Percentiles rank a stretch among this genome's conserved stretches.
Conservation (phyloP, 345 rosid species). For the Pugionium dolabratum region DNA sequence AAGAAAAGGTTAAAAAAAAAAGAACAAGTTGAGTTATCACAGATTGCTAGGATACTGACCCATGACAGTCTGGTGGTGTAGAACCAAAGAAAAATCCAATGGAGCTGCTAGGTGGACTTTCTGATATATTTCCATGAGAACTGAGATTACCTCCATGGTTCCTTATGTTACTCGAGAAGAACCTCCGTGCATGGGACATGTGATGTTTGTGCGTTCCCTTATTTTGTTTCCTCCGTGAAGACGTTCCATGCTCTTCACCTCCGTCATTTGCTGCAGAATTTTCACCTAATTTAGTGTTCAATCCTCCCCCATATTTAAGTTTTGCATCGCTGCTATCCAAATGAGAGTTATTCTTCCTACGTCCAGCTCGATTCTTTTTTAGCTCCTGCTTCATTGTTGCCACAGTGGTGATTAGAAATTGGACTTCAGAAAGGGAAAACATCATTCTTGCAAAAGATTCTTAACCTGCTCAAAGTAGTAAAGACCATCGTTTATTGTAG, state of each 20-base stretch:
- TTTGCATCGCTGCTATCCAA: constrained; percentile 63
- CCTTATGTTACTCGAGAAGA: constrained; percentile 78
- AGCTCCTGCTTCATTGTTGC: constrained; percentile 61
- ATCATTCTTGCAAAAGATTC: neutral
- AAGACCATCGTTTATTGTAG: constrained; percentile 89
- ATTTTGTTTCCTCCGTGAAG: constrained; percentile 60
- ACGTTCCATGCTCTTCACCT: constrained; percentile 61
- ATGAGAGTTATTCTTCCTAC: constrained; percentile 53
- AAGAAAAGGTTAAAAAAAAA: neutral
- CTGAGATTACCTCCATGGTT: constrained; percentile 60
- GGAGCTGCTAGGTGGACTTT: constrained; percentile 95
- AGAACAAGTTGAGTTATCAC: constrained; percentile 20
- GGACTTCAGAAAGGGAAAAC: constrained; percentile 10
- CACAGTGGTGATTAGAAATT: constrained; percentile 11
- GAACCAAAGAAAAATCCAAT: constrained; percentile 95
- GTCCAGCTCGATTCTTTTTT: constrained; percentile 56
- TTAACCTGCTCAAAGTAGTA: constrained; percentile 89
- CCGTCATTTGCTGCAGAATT: constrained; percentile 47
- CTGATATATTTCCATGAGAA: constrained; percentile 62
- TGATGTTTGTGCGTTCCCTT: constrained; percentile 66
- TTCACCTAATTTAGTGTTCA: constrained; percentile 49
- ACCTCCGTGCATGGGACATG: constrained; percentile 61
- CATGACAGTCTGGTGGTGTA: constrained; percentile 86
- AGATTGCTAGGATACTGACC: constrained; percentile 58
- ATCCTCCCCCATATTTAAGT: constrained; percentile 48